Evolutionary conservation across 495 filamentous ascomycete species (phyloP), one percentile per base, ranked within the genome.

Genomic region (Letharia columbiana): DNA sequence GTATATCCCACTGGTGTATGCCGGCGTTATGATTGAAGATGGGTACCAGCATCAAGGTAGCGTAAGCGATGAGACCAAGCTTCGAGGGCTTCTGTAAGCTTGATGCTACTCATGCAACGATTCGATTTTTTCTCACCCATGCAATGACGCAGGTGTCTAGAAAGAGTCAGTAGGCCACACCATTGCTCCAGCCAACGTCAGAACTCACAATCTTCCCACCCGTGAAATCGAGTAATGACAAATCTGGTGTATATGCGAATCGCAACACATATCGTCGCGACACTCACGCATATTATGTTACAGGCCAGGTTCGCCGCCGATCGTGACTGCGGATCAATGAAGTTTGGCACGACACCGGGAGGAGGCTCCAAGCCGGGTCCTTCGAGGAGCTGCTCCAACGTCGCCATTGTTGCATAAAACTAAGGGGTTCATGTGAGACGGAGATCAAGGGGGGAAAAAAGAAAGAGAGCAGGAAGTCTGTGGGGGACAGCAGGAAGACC

Each of bases 1-100:
- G 60, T 17, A 71, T 54, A 40, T 71, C 45, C 69, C 69, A 71
- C 42, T 62, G 60, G 39, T 71, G 69, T 18, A 67, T 9, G 8
- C 66, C 66, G n/a, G 61, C 61, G 18, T 47, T 28, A 18, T 45
- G 28, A 37, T 62, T 50, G 42, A 62, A 39, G 31, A 50, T 56
- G 12, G 52, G 52, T 33, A 56, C 4, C 31, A 62, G 23, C 44
- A 62, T 37, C n/a, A 62, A 49, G 15, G 44, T 47, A 23, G 61
- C 61, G 23, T 62, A 62, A 6, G 37, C 37, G 61, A 50, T 39
- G 2, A 62, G 61, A 41, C 61, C 61, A 62, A 62, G 17, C 61
- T 62, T 50, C 31, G 37, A 49, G 18, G 17, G 1, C 9, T 7
- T 62, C 17, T 45, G 44, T 62, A 62, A 37, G 42, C 28, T 35